Evolutionary conservation across 2,329 filamentous ascomycete species (phyloP), one percentile per base, ranked within the genome.

Genomic region (Fusarium kyushuense): DNA sequence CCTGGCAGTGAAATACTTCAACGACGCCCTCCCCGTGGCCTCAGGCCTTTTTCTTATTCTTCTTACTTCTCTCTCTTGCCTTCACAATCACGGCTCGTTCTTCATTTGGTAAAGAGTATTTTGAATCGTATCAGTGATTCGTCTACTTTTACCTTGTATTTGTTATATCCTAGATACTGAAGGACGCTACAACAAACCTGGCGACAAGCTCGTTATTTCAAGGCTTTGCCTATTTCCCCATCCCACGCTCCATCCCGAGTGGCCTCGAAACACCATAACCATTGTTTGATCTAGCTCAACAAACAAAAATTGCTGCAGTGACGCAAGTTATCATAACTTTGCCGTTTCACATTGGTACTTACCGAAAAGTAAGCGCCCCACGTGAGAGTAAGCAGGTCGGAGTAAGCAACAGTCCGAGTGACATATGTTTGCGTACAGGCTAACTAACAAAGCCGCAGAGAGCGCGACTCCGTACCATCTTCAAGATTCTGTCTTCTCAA

Each of bases 1-100:
- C 65, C 30, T 51, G 64, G 38, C 65, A 72, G 67, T 78, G 76
- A 79, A 79, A 78, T 78, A 79, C 72, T 65, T 74, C 59, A 66
- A 70, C 73, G 66, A 79, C 74, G 76, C 77, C 76, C 73, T 70
- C 67, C 70, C 61, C 65, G 65, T 63, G 64, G 73, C 75, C 76
- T 78, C 70, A 78, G 77, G 76, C 74, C 65, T 73, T 74, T 68
- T 49, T 63, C 54, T 59, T 69, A 42, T 38, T 61, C 70, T 67
- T 58, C 67, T 66, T 56, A 46, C 54, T 62, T 58, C 48, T 58
- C 21, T 45, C 48, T 68, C 51, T 45, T 43, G 51, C 66, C 51
- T 38, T 48, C 56, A 58, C 54, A 38, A 65, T 58, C 43, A 42
- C 52, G 47, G 62, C 35, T 54, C 19, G 14, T 46, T 27, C 16